Evolutionary conservation across 257 asterid genomes (phyloP), one percentile per base, ranked within the genome.

Genomic region (Leptodermis oblonga): DNA sequence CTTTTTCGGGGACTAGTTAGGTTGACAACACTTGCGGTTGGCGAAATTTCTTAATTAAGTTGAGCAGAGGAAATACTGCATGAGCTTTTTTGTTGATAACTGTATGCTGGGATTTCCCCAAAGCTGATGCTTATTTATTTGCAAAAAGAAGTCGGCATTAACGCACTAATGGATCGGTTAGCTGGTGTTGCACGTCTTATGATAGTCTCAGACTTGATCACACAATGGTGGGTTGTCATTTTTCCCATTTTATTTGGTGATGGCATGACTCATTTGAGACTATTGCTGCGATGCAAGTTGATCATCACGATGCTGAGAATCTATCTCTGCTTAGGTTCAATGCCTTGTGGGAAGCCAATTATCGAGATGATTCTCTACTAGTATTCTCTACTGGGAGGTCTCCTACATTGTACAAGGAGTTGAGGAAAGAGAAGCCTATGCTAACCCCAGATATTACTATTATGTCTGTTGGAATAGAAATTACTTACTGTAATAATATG

Each of bases 371-470:
- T 82, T 93, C 98, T 42, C 75, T 93, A 90, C 82, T 93, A 60
- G 97, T 93, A 60, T 93, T 88, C 85, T 93, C 98, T 33, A 93
- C 96, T 72, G 98, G 97, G 82, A 88, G 98, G 81, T 93, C 97
- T 49, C 97, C 95, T 25, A 88, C 95, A 31, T 78, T 90, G 23
- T 93, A 93, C 92, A 86, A 87, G 75, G 89, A 93, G 79, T 75
- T 90, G 73, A 87, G 97, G 83, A 93, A 88, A 85, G 95, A 93
- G 82, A 93, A 90, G 87, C 98, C 98, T 60, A 79, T 93, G 96
- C 70, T 93, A 66, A 93, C 98, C 71, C 98, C 98, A 73, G 98
- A 93, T 65, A 86, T 88, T 72, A 87, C 97, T 30, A 90, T 93
- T 72, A 78, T 85, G 94, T 93, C 98, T 4, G 98, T 93, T 65